Percentiles rank a stretch among this genome's conserved stretches.
These are phyloP conservation scores for Trichocladium uniseriatum DNA, from an alignment of 495 filamentous ascomycete species.

Conservation along the genomic window DNA sequence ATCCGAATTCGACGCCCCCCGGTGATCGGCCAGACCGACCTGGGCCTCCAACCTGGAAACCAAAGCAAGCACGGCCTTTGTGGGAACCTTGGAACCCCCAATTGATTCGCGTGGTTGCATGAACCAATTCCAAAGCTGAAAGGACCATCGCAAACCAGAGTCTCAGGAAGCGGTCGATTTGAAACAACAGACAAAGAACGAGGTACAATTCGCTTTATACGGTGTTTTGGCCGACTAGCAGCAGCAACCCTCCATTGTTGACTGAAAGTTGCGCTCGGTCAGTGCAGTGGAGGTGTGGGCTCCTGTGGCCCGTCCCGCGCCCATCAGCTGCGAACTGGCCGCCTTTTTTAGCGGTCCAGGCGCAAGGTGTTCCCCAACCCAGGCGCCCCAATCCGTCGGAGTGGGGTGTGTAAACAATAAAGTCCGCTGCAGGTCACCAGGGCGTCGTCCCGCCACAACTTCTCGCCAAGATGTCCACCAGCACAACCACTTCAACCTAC, in stretches of 20 bases:
- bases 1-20: neutral
- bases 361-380: neutral
- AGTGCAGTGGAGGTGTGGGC: neutral
- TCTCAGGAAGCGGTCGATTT: neutral
- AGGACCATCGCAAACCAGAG: neutral
- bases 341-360: constrained; percentile 1
- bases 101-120: neutral
- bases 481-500: constrained; percentile 46
- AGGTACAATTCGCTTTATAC: neutral
- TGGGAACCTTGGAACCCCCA: too few relatives aligned
- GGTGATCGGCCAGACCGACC: neutral
- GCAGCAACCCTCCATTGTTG: too few relatives aligned
- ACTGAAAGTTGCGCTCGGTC: too few relatives aligned
- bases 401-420: constrained; percentile 27
- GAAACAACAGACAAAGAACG: neutral
- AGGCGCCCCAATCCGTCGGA: neutral
- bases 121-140: neutral
- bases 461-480: constrained; percentile 24
- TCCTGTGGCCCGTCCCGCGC: constrained; percentile 3
- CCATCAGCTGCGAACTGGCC: neutral
- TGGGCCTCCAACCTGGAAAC: too few relatives aligned
- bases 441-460: constrained; percentile 12
- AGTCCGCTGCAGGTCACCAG: constrained; percentile 2
- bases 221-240: neutral
- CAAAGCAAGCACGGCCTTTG: neutral